Base-by-base conservation (phyloP, 2,329 filamentous ascomycete species). In the Ceratocystis cubensis region DNA sequence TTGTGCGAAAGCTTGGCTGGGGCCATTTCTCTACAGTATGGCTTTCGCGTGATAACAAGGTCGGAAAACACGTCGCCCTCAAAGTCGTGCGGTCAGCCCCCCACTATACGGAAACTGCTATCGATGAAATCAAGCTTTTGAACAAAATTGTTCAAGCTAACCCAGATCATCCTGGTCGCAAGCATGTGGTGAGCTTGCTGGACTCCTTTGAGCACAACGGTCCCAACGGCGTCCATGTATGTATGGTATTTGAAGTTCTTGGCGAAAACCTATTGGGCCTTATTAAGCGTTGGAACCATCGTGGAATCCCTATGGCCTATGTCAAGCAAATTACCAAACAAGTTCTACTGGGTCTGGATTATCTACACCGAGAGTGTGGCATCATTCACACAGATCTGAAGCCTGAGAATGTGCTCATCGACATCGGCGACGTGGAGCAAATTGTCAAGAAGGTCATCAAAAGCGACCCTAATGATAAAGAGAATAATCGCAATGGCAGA, bases 271-370 rank as follows among this genome's bases (percentile, higher is more conserved):
- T 97, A 70, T 79, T 97, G 65, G 93, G 94, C 30, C 78, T 99
- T 74, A 96, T 99, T 81, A 97, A 97, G 84, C 87, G 90, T 72
- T 97, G 93, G 92, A 96, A 97, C 75, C 94, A 97, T 76, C 85
- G 94, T 69, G 94, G 94, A 62, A 97, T 99, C 67, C 94, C 94
- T 56, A 96, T 96, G 87, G 84, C 90, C 17, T 82, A 99, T 15
- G 94, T 97, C 75, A 96, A 96, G 81, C 94, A 97, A 76, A 99
- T 99, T 76, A 95, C 94, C 37, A 97, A 97, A 77, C 94, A 99
- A 78, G 94, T 97, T 8, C 82, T 99, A 61, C 84, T 99, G 33
- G 94, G 94, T 50, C 81, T 99, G 70, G 94, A 99, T 76, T 97
- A 97, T 75, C 83, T 99, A 48, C 94, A 99, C 76, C 87, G 94